Conservation (phyloP, 768 basidiomycete species). For the Agrocybe pediades region DNA sequence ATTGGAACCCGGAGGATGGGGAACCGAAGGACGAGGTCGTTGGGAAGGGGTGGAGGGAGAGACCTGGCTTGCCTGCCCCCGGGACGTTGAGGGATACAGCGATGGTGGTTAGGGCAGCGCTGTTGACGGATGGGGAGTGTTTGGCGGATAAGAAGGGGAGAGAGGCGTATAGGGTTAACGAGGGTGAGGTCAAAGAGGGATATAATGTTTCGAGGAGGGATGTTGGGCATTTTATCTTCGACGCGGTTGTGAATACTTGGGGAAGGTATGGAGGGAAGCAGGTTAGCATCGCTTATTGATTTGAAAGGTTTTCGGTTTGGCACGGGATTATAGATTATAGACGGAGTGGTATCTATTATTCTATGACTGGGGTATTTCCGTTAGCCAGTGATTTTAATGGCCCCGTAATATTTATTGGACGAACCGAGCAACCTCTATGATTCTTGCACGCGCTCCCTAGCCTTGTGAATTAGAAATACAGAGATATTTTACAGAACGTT, state of each 20-base stretch:
- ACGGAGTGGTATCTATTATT: too few species aligned
- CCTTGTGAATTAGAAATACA: too few species aligned
- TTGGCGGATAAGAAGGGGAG: slow-evolving; percentile 32
- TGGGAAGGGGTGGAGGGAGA: slow-evolving; percentile 39
- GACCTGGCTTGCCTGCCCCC: slow-evolving; percentile 37
- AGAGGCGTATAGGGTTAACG: slow-evolving; percentile 44
- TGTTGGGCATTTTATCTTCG: slow-evolving; percentile 63
- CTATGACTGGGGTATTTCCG: too few species aligned
- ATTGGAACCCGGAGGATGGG: slow-evolving; percentile 41
- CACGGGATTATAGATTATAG: too few species aligned
- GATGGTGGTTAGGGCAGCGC: slow-evolving; percentile 30
- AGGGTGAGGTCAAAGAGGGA: slow-evolving; percentile 37
- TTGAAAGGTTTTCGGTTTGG: not conserved
- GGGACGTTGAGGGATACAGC: slow-evolving; percentile 48
- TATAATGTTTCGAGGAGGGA: slow-evolving; percentile 60
- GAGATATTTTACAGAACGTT: too few species aligned
- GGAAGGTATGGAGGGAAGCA: slow-evolving; percentile 49
- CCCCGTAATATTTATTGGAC: too few species aligned
- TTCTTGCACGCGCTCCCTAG: too few species aligned
- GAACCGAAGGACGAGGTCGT: slow-evolving; percentile 43
- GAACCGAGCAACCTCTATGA: too few species aligned
- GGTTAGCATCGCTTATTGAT: slow-evolving; percentile 50
- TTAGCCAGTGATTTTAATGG: too few species aligned
- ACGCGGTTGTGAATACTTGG: slow-evolving; percentile 49
- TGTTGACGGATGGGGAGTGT: slow-evolving; percentile 25